Base-by-base conservation (phyloP, 2,329 filamentous ascomycete species). In the Aspergillus amoenus region DNA sequence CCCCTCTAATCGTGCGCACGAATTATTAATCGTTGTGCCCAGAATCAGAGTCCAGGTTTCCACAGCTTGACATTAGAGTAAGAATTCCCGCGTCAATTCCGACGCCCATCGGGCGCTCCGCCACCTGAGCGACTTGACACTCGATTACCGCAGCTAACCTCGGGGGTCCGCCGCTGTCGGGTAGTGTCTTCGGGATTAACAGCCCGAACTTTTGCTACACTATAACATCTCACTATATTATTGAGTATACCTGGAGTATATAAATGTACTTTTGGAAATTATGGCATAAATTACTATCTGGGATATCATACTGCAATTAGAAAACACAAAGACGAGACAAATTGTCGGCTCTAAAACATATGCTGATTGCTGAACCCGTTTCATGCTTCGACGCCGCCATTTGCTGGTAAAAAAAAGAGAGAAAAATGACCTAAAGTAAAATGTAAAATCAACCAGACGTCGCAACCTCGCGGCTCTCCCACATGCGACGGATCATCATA, bases 401-500 rank as follows among this genome's bases (percentile, higher is more conserved):
- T 49, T 53, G 51, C 42, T 53, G 8, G n/a, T 41, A 15, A 8
- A 30, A 17, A 46, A 15, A 46, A 27, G 4, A 17, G 9, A 21
- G 30, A 37, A 30, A 40, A 21, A 42, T n/a, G 30, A 45, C 2
- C 30, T 18, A 3, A 43, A 37, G 12, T 17, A 18, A 27, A 37
- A 34, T 61, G 49, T 46, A 41, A 15, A 55, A 47, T 69, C 59
- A 75, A 32, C 70, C 70, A 22, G 68, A 70, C 15, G 66, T 68
- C 17, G 74, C 70, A 5, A 77, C 72, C 53, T 76, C 74, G 46
- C 75, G 72, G 54, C 73, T 76, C 46, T 77, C 73, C 75, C 75
- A 78, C 64, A 77, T 74, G 46, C 75, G 72, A 42, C 74, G 73
- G 52, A 77, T 68, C 65, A 78, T 70, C 64, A 78, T 66, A 34